Evolutionary conservation across 2,329 filamentous ascomycete species (phyloP).

Genomic region (Eutypella sp.): DNA sequence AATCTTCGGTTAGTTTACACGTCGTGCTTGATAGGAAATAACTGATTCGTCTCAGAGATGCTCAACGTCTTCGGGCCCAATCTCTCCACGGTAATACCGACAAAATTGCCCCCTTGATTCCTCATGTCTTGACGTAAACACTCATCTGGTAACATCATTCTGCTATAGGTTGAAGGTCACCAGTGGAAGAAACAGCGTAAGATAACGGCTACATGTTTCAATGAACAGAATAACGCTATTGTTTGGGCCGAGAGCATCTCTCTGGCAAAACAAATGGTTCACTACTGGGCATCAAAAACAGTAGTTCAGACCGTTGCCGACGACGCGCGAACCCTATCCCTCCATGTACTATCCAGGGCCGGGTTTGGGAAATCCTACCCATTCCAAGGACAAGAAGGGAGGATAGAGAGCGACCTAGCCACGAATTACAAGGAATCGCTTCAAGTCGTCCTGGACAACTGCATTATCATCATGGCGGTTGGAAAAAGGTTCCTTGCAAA

Average conservation of each 20-base stretch:
- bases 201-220: constrained; percentile 4
- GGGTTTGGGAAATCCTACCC: constrained; percentile 10
- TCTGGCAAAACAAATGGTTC: constrained; percentile 5
- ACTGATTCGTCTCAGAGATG: constrained; percentile 3
- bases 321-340: constrained; percentile 8
- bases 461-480: constrained; percentile 19
- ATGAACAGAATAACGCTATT: constrained; percentile 7
- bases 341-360: constrained; percentile 7
- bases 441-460: constrained; percentile 19
- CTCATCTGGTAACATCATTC: no score
- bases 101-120: no score
- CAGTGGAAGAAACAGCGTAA: constrained; percentile 10
- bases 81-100: constrained; percentile 14
- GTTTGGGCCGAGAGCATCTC: constrained; percentile 9
- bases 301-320: constrained; percentile 1
- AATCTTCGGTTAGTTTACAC: constrained; percentile 13
- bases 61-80: constrained; percentile 16
- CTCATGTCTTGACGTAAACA: no score
- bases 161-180: constrained; percentile 11
- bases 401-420: constrained; percentile 5
- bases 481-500: constrained; percentile 15
- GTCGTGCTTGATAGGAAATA: not conserved
- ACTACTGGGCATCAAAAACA: constrained; percentile 6
- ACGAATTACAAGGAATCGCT: constrained; percentile 18
- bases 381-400: constrained; percentile 10